A percentile compares a stretch with the other conserved stretches of the same genome.
These are phyloP conservation scores for Simplicillium aogashimaense DNA, from an alignment of 2,329 filamentous ascomycete species.

Conservation along the genomic window DNA sequence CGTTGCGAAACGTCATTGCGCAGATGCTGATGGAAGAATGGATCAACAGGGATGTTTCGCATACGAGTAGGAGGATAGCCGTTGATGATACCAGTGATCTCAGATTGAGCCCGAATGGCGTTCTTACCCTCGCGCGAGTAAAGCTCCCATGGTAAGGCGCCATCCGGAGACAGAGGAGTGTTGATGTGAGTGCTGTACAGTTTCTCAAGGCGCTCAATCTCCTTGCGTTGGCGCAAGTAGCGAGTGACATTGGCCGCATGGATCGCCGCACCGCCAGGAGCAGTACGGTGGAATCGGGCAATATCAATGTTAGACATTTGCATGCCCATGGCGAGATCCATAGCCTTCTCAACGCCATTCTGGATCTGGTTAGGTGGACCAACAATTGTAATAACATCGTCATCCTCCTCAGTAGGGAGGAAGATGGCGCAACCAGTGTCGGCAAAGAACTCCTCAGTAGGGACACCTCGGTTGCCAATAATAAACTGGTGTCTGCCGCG, in stretches of 20 bases:
- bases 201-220: conserved; percentile 74
- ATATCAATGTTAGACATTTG: conserved; percentile 77
- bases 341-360: conserved; percentile 69
- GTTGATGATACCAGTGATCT: conserved; percentile 64
- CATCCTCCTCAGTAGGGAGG: conserved; percentile 66
- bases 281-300: conserved; percentile 65
- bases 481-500: conserved; percentile 91
- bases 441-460: conserved; percentile 75
- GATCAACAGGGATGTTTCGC: conserved; percentile 56
- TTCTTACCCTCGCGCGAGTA: conserved; percentile 84
- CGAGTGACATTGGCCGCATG: conserved; percentile 82
- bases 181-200: conserved; percentile 81
- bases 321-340: conserved; percentile 83
- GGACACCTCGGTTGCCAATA: conserved; percentile 71
- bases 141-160: conserved; percentile 73
- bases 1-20: conserved; percentile 52
- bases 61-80: conserved; percentile 67
- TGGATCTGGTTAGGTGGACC: conserved; percentile 68
- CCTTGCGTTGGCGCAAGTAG: conserved; percentile 73
- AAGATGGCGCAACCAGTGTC: conserved; percentile 88
- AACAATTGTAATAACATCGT: conserved; percentile 75
- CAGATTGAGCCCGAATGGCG: conserved; percentile 61
- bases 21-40: conserved; percentile 70
- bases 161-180: conserved; percentile 59
- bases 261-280: conserved; percentile 58